Percentiles rank a stretch among this genome's conserved stretches.
These are phyloP conservation scores for Colletotrichum tanaceti DNA, from an alignment of 2,329 filamentous ascomycete species.

Conservation along the genomic window DNA sequence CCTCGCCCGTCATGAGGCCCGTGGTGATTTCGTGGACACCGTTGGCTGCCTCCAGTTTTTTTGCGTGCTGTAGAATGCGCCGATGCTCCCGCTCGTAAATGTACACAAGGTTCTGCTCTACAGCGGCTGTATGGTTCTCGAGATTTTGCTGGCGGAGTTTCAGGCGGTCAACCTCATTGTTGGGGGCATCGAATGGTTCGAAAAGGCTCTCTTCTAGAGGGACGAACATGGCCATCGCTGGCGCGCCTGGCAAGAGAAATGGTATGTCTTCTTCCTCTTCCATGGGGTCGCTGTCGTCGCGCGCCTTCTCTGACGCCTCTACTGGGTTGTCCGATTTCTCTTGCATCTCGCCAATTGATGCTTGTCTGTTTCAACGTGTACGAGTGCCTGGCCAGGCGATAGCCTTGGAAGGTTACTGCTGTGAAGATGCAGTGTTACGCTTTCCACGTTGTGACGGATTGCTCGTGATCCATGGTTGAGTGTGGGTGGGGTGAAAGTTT, in stretches of 20 bases:
- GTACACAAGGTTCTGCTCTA: slow-evolving; percentile 49
- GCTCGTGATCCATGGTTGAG: background rate
- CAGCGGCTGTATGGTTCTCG: slow-evolving; percentile 47
- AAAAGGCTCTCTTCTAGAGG: slow-evolving; percentile 49
- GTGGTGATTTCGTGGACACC: slow-evolving; percentile 14
- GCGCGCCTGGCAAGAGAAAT: slow-evolving; percentile 41
- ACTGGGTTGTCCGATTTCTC: background rate
- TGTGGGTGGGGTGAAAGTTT: background rate
- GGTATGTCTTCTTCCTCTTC: slow-evolving; percentile 42
- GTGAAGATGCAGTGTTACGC: background rate
- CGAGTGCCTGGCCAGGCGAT: background rate
- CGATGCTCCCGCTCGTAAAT: slow-evolving; percentile 50
- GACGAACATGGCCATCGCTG: slow-evolving; percentile 48
- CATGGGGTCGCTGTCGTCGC: background rate
- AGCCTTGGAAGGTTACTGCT: background rate
- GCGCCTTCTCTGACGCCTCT: background rate
- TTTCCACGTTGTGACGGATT: background rate
- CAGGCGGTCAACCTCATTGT: slow-evolving; percentile 46
- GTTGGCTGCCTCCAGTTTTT: slow-evolving; percentile 22
- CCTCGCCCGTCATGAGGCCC: slow-evolving; percentile 15
- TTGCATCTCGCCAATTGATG: slow-evolving; percentile 1
- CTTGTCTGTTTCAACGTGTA: background rate
- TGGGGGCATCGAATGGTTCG: slow-evolving; percentile 44
- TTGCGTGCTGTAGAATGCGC: slow-evolving; percentile 46
- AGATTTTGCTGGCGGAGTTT: slow-evolving; percentile 47